These are phyloP conservation scores for Barnettozyma pratensis DNA, from an alignment of 805 yeast species.

Conservation along the genomic window DNA sequence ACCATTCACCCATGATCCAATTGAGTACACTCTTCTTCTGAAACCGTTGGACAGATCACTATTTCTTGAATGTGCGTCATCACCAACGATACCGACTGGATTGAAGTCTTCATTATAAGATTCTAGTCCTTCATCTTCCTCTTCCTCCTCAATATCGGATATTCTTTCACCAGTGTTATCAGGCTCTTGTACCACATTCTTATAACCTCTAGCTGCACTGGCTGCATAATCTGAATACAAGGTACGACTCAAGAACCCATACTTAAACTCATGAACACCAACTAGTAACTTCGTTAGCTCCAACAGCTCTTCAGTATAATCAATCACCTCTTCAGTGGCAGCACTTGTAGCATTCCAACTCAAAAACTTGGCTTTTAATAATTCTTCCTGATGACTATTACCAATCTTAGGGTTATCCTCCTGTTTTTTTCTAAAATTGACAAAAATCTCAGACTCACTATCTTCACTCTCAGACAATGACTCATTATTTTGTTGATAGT, in stretches of 20 bases:
- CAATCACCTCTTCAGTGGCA: slow-evolving; percentile 45
- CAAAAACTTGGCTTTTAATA: slow-evolving; percentile 35
- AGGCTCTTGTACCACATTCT: slow-evolving; percentile 11
- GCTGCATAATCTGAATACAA: slow-evolving; percentile 38
- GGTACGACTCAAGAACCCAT: slow-evolving; percentile 46
- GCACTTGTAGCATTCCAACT: slow-evolving; percentile 49
- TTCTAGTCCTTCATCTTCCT: not conserved
- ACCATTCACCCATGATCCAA: slow-evolving; percentile 28
- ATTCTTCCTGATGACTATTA: slow-evolving; percentile 22
- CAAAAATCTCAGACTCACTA: slow-evolving; percentile 21
- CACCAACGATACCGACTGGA: slow-evolving; percentile 7
- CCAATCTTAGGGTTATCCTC: not conserved
- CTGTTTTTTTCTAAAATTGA: slow-evolving; percentile 9
- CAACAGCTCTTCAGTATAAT: slow-evolving; percentile 42
- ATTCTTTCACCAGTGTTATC: slow-evolving; percentile 6
- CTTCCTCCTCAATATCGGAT: not conserved
- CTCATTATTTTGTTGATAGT: slow-evolving; percentile 14
- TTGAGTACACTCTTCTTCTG: slow-evolving; percentile 32
- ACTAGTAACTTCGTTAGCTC: slow-evolving; percentile 37
- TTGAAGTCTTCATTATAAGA: not conserved
- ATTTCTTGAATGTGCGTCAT: not conserved
- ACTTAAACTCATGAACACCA: slow-evolving; percentile 45
- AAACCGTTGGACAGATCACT: slow-evolving; percentile 24
- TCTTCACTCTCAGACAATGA: slow-evolving; percentile 16
- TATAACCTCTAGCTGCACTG: slow-evolving; percentile 33